Conservation (phyloP, 495 filamentous ascomycete species). For the Parachaetomium inaequale region DNA sequence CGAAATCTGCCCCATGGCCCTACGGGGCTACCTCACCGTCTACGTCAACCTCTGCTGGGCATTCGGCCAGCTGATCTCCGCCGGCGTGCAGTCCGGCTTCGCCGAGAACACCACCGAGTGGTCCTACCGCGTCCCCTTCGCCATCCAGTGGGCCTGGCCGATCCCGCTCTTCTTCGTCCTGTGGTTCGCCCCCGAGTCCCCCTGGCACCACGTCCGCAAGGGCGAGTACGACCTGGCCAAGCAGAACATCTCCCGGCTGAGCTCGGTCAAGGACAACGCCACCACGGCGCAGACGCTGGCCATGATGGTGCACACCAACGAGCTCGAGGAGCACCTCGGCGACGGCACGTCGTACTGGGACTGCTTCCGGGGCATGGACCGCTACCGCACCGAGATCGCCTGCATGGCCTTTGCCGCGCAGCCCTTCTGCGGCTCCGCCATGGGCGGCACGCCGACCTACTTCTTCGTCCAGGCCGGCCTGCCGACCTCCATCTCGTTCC, state of each 20-base stretch:
- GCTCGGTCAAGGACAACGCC: constrained; percentile 22
- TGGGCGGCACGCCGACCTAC: constrained; percentile 59
- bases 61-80: constrained; percentile 58
- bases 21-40: constrained; percentile 54
- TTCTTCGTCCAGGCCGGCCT: constrained; percentile 63
- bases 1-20: constrained; percentile 57
- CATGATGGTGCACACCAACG: constrained; percentile 60
- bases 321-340: constrained; percentile 56
- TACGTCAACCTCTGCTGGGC: constrained; percentile 66
- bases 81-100: constrained; percentile 52
- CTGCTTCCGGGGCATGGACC: constrained; percentile 53
- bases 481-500: constrained; percentile 44
- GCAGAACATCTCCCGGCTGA: constrained; percentile 43
- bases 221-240: constrained; percentile 51
- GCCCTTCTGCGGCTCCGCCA: constrained; percentile 47
- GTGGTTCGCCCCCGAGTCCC: constrained; percentile 58
- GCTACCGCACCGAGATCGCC: constrained; percentile 55
- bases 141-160: constrained; percentile 64
- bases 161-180: constrained; percentile 53
- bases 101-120: constrained; percentile 40
- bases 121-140: constrained; percentile 56
- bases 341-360: constrained; percentile 53
- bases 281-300: constrained; percentile 38
- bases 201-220: constrained; percentile 62
- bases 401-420: constrained; percentile 51